Percentiles rank a stretch among this genome's conserved stretches.
phyloP scores from a whole-genome alignment of 345 rosid genomes.

The Salix arbutifolia region DNA sequence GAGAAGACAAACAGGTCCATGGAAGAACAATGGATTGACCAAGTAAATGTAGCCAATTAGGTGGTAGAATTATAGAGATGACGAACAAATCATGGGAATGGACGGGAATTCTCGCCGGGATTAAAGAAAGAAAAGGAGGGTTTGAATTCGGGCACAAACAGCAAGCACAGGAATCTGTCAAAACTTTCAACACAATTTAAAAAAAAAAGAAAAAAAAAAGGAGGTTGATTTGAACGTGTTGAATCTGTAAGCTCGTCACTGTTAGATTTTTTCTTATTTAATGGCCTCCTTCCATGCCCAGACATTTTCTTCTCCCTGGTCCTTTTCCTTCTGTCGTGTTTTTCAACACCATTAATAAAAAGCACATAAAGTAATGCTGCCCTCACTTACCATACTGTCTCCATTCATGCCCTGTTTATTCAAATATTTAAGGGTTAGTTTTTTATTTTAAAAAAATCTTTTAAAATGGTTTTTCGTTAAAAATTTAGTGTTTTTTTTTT shows the following conservation, averaged over 20 bases:
- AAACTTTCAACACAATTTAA: neutral
- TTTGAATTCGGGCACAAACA: constrained; percentile 12
- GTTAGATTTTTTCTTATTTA: neutral
- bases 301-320: neutral
- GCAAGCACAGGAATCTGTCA: neutral
- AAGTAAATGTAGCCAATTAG: neutral
- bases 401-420: too few species aligned
- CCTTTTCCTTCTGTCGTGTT: neutral
- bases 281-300: neutral
- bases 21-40: neutral
- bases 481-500: too few species aligned
- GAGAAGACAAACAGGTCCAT: neutral
- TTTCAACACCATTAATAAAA: neutral
- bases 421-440: too few species aligned
- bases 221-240: constrained; percentile 11
- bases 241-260: constrained; percentile 14
- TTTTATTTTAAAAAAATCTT: too few species aligned
- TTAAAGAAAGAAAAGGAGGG: neutral
- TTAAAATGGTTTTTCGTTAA: too few species aligned
- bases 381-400: neutral
- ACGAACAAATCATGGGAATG: neutral
- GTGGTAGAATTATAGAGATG: neutral
- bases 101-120: too few species aligned
- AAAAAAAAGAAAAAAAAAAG: too few species aligned
- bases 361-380: neutral